Conservation (phyloP, 2,329 filamentous ascomycete species). For the Colletotrichum sp. region DNA sequence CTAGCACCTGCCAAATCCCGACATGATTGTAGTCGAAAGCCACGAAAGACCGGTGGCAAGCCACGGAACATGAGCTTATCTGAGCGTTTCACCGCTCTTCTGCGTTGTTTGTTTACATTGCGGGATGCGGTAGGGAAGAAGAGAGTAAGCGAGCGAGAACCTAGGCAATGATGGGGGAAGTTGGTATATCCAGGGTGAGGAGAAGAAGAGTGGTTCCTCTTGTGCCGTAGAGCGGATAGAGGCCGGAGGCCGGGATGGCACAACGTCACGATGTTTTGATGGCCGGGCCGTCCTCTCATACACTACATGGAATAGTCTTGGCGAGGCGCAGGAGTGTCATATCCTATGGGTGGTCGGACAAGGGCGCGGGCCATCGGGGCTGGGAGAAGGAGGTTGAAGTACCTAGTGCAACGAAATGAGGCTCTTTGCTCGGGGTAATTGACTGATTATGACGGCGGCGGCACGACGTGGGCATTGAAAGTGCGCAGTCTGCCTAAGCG, state of each 20-base stretch:
- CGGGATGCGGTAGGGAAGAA: too few relatives aligned
- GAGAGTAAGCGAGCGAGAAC: not conserved
- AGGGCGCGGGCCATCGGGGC: not conserved
- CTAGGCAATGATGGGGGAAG: not conserved
- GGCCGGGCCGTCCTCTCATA: not conserved
- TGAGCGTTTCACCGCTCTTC: constrained; percentile 5
- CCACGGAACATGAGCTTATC: not conserved
- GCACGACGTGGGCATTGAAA: not conserved
- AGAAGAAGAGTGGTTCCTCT: not conserved
- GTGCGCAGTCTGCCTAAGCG: not conserved
- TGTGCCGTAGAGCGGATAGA: not conserved
- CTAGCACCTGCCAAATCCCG: not conserved
- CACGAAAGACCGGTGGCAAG: not conserved
- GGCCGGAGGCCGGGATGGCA: not conserved
- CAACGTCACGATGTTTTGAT: not conserved
- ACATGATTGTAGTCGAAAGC: not conserved
- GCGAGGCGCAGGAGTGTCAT: not conserved
- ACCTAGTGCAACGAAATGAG: not conserved
- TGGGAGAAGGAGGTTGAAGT: not conserved
- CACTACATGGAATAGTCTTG: not conserved
- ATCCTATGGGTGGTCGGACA: not conserved
- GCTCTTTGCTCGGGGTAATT: not conserved
- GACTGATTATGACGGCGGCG: not conserved
- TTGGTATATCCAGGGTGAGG: not conserved
- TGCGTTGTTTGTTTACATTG: not conserved